These are phyloP conservation scores for Corymbia citriodora DNA, from an alignment of 441 rosid species.

Conservation along the genomic window DNA sequence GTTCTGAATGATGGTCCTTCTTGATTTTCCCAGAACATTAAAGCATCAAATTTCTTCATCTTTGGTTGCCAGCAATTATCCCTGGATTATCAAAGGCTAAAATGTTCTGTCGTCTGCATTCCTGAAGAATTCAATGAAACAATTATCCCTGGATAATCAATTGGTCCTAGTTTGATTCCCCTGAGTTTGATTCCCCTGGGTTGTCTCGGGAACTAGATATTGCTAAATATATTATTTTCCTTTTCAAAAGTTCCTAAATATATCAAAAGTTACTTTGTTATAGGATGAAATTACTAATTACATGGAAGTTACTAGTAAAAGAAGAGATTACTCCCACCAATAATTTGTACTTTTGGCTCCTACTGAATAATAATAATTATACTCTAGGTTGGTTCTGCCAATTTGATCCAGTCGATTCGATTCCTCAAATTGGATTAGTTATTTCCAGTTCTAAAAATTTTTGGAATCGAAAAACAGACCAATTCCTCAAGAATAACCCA, in stretches of 20 bases:
- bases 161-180: neutral
- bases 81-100: neutral
- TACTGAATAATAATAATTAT: no score
- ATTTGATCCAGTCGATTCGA: neutral
- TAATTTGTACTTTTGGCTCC: neutral
- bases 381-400: neutral
- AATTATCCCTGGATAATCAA: neutral
- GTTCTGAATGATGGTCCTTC: neutral
- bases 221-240: no score
- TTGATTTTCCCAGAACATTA: neutral
- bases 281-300: no score
- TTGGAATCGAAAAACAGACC: neutral
- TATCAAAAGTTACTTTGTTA: neutral
- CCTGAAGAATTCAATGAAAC: neutral
- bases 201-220: neutral
- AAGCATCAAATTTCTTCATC: neutral
- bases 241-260: no score
- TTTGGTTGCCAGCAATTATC: neutral
- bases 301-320: neutral
- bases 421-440: neutral
- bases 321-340: neutral
- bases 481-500: neutral
- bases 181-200: neutral
- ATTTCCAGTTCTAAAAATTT: neutral
- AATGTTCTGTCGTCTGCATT: slow-evolving; percentile 12